Conservation (phyloP, 164 flowering plant genomes). For the Aristolochia contorta region DNA sequence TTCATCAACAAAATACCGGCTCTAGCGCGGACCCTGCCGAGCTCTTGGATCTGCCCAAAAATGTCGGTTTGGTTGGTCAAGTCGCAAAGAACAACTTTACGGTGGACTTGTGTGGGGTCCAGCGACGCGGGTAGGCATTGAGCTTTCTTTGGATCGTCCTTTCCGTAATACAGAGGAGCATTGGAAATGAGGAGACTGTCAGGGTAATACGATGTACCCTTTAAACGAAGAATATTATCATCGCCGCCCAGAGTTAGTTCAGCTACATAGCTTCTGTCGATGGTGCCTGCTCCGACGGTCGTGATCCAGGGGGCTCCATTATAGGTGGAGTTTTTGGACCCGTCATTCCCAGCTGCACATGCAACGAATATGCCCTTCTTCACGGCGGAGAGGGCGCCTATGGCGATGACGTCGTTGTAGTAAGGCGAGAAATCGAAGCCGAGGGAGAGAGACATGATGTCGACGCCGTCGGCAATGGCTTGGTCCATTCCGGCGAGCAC, state of each 20-base stretch:
- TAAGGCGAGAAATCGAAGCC: conserved; percentile 11
- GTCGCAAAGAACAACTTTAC: conserved; percentile 23
- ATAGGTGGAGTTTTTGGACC: conserved; percentile 3
- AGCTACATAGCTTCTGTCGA: conserved; percentile 16
- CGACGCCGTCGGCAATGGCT: conserved; percentile 49
- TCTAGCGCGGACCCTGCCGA: conserved; percentile 12
- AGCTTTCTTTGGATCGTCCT: conserved; percentile 9
- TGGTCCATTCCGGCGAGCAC: conserved; percentile 46
- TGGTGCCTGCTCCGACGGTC: conserved; percentile 24
- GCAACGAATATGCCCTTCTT: conserved; percentile 36
- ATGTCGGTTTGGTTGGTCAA: not conserved
- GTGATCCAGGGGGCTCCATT: conserved; percentile 34
- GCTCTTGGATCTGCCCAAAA: conserved; percentile 9
- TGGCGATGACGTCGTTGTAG: conserved; percentile 21
- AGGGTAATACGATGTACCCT: conserved; percentile 23
- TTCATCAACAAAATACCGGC: conserved; percentile 18
- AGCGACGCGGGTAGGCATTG: conserved; percentile 10
- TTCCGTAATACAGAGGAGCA: conserved; percentile 17
- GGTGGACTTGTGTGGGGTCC: conserved; percentile 14
- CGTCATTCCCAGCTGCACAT: conserved; percentile 27
- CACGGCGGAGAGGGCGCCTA: conserved; percentile 36
- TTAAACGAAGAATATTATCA: not conserved
- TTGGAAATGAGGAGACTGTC: conserved; percentile 12
- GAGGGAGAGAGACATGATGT: conserved; percentile 31
- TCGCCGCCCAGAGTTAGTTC: conserved; percentile 11